Conservation (phyloP, 2,329 filamentous ascomycete genomes). For the Colletotrichum paranaense region DNA sequence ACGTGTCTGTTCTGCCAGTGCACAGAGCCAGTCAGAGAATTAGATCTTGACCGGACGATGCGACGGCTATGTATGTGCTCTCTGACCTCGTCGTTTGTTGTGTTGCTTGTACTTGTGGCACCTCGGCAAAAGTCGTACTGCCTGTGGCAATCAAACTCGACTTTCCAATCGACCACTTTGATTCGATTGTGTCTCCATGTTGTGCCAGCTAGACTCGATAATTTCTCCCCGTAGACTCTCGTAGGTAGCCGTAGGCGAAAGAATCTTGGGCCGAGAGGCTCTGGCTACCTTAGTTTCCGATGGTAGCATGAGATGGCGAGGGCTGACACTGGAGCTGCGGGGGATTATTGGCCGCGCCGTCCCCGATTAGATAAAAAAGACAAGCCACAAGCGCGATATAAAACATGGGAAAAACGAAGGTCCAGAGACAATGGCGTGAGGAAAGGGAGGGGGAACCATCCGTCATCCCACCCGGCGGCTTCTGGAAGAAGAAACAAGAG, state of each 20-base stretch:
- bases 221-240: background rate
- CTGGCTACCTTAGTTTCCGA: background rate
- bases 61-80: constrained; percentile 26
- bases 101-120: constrained; percentile 21
- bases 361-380: constrained; percentile 15
- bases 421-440: constrained; percentile 22
- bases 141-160: constrained; percentile 24
- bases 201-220: background rate
- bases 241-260: background rate
- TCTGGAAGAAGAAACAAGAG: constrained; percentile 26
- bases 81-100: constrained; percentile 25
- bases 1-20: constrained; percentile 24
- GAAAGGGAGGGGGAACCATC: constrained; percentile 26
- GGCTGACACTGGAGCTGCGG: constrained; percentile 23
- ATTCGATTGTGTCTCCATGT: constrained; percentile 10
- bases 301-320: constrained; percentile 16
- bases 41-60: constrained; percentile 24
- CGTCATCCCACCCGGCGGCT: constrained; percentile 15
- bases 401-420: constrained; percentile 23
- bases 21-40: constrained; percentile 25
- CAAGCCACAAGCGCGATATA: constrained; percentile 29
- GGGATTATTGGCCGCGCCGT: constrained; percentile 21
- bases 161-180: constrained; percentile 16
- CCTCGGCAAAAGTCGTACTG: constrained; percentile 19
- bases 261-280: background rate